Base-by-base conservation (phyloP, 306 rosid genomes). In the Fagus crenata region DNA sequence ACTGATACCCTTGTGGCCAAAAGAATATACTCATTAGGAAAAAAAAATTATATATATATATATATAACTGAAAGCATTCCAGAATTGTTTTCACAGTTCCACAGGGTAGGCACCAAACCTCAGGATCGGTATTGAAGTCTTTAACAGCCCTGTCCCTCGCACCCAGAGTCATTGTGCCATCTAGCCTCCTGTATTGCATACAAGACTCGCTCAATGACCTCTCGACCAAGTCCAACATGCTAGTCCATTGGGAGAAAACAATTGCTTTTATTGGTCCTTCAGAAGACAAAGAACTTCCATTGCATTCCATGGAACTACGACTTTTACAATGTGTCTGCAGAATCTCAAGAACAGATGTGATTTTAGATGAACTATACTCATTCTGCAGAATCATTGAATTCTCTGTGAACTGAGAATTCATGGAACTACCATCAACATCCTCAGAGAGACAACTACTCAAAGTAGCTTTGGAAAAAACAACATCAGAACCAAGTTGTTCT, bases 191-290 rank as follows among this genome's bases (percentile, higher is more conserved):
- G 89, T 87, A 92, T 28, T 49, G 72, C 61, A 92, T 72, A 72
- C 73, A 67, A 81, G 82, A 69, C 43, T 86, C 82, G 2, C 80
- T 73, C 85, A 95, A 41, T 72, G 97, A 78, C 28, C 4, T 5
- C 86, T 92, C 93, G 37, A 95, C 92, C 72, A 95, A 91, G 85
- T 95, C 91, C 90, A 95, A 80, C 99, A 95, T 95, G 80, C 90
- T 79, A 76, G 97, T 95, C 99, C 98, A 95, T 81, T 95, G 99
- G 83, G 99, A 95, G 77, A 95, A 95, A 80, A 95, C 58, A 75
- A 95, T 92, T 69, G 93, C 79, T 83, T 95, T 92, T 32, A 86
- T 65, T 7, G 97, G 90, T 77, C 85, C 89, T 77, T 81, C 86
- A 33, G 74, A 43, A 74, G 84, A 82, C 18, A 18, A 42, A 37